phyloP scores from a whole-genome alignment of 2,329 filamentous ascomycete species.

The Elsinoe necatrix region DNA sequence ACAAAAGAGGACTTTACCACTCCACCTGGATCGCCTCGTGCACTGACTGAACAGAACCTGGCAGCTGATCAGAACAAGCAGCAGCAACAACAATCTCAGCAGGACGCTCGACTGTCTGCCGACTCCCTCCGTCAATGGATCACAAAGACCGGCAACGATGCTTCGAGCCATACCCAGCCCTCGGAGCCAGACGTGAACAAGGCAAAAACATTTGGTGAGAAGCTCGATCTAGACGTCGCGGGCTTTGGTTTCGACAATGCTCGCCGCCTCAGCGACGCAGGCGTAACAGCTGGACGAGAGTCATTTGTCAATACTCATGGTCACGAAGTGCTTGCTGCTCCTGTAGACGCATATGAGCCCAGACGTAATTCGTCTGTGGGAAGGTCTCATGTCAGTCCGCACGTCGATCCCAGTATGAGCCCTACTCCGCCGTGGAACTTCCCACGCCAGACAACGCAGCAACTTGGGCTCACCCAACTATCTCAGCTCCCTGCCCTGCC shows the following conservation, averaged over 20 bases:
- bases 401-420: conserved; percentile 17
- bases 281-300: conserved; percentile 26
- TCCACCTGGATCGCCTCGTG: conserved; percentile 30
- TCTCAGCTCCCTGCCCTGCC: conserved; percentile 66
- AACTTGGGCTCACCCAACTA: conserved; percentile 58
- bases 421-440: conserved; percentile 51
- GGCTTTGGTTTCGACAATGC: conserved; percentile 72
- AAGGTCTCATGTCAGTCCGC: not conserved
- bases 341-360: conserved; percentile 12
- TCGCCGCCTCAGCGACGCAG: conserved; percentile 35
- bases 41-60: conserved; percentile 24
- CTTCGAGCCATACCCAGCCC: not conserved
- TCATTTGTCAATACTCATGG: conserved; percentile 51
- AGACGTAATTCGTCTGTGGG: not conserved
- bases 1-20: conserved; percentile 27
- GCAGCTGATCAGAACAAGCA: conserved; percentile 17
- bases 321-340: conserved; percentile 55
- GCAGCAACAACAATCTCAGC: conserved; percentile 49
- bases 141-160: conserved; percentile 12
- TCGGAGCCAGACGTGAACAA: conserved; percentile 7
- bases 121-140: conserved; percentile 36
- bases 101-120: conserved; percentile 51
- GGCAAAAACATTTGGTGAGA: not conserved
- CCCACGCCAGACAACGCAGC: conserved; percentile 54
- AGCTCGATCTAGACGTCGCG: conserved; percentile 66